phyloP scores from a whole-genome alignment of 768 basidiomycete species.

The Suillus ampliporus region DNA sequence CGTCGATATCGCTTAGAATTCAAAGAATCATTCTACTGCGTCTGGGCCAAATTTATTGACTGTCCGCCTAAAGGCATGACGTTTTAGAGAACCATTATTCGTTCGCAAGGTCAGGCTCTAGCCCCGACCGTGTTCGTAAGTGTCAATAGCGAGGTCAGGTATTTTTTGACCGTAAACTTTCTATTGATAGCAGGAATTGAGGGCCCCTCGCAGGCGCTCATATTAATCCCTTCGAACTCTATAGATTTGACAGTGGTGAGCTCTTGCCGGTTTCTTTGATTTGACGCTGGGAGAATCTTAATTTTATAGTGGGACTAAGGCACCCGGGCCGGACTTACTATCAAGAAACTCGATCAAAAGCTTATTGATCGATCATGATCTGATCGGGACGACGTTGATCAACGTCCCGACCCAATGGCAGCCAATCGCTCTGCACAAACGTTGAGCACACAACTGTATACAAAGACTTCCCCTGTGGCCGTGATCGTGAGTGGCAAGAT shows the following conservation, averaged over 20 bases:
- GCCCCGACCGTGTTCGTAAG: neutral
- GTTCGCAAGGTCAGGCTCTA: neutral
- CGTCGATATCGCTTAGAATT: slow-evolving; percentile 1
- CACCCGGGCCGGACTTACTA: slow-evolving; percentile 4
- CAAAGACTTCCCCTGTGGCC: neutral
- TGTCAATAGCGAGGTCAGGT: too few species aligned
- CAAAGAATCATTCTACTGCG: neutral
- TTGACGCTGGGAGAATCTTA: slow-evolving; percentile 7
- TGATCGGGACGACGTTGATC: slow-evolving; percentile 8
- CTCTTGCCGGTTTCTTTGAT: neutral
- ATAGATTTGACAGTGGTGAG: neutral
- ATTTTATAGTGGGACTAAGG: slow-evolving; percentile 10
- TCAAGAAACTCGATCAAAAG: slow-evolving; percentile 10
- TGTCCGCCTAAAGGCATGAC: neutral
- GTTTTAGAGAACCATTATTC: neutral
- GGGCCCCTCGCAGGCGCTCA: neutral
- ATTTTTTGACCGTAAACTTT: neutral
- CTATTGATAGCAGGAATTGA: neutral
- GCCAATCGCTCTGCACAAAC: neutral
- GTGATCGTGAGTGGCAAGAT: neutral
- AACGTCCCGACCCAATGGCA: neutral
- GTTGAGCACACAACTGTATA: neutral
- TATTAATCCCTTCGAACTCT: too few species aligned
- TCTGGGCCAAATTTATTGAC: neutral
- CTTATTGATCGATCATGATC: slow-evolving; percentile 11